Conservation (phyloP, 1,284 basidiomycete genomes). For the Neolentinus lepideus region DNA sequence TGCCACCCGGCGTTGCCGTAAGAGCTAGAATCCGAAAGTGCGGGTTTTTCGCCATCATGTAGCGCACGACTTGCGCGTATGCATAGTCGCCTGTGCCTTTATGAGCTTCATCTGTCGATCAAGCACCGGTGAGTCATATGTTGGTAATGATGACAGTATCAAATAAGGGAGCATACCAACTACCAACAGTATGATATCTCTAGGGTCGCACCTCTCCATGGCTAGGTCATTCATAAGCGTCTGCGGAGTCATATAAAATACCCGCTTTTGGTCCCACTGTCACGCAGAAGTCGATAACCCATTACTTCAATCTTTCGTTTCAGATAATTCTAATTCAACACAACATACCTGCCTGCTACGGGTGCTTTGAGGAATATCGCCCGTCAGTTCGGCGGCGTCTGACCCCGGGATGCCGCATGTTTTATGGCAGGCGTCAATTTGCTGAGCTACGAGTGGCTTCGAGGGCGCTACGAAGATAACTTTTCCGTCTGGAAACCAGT, state of each 20-base stretch:
- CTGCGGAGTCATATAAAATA: constrained; percentile 98
- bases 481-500: constrained; percentile 92
- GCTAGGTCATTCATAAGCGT: constrained; percentile 88
- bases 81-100: constrained; percentile 90
- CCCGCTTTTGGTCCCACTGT: constrained; percentile 80
- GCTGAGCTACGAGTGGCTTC: constrained; percentile 93
- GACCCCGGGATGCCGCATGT: constrained; percentile 90
- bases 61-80: constrained; percentile 87
- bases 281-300: background rate
- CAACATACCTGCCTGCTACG: constrained; percentile 58
- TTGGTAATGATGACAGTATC: background rate
- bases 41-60: constrained; percentile 89
- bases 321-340: background rate
- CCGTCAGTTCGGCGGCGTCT: constrained; percentile 86
- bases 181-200: constrained; percentile 78
- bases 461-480: constrained; percentile 96
- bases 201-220: constrained; percentile 68
- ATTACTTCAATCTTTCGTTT: background rate
- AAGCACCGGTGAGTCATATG: constrained; percentile 6
- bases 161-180: constrained; percentile 46
- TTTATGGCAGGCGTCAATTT: constrained; percentile 89
- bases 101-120: constrained; percentile 84
- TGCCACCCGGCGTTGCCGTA: constrained; percentile 92
- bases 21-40: constrained; percentile 91
- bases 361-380: constrained; percentile 45